Base-by-base conservation (phyloP, 768 basidiomycete species). In the Mycena sanguinolenta region DNA sequence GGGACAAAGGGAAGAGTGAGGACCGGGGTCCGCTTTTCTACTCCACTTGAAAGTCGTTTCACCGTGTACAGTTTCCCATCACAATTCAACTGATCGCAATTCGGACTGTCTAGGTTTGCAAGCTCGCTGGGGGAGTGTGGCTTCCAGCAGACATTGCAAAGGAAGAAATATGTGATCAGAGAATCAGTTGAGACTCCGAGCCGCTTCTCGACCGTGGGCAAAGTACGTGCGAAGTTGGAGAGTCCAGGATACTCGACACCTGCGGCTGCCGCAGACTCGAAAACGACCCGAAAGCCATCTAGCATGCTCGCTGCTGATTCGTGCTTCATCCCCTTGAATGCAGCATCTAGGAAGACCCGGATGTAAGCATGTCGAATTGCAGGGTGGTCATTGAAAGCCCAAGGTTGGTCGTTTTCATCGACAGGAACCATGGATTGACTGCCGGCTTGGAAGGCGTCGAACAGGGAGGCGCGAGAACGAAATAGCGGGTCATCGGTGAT, bases 301-400 rank as follows among this genome's bases (percentile, higher is more conserved):
- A 77, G 72, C 69, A 58, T 62, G 30, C 49, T 36, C 14, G 34
- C 34, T 9, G 68, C 62, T 1, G 60, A 25, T 0, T 61, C 52
- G 10, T 75, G 63, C 19, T 72, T 78, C 13, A 71, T 73, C 3
- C 69, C 60, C 28, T 77, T 36, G 52, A 77, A 77, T 4, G 72
- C 60, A 8, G 64, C 49, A 25, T 21, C 63, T 1, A 77, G 50
- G 60, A 78, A 78, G 0, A 54, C 72, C 0, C 72, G 70, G 38
- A 79, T 71, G 52, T 77, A 79, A 1, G 71, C 65, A 38, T 76
- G 61, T 1, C 76, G 73, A 9, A 79, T 69, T 2, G 67, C 59
- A 1, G 78, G 77, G 53, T 78, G 66, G 28, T 78, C 78, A 36
- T 67, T 25, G 53, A 79, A 77, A 3, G 75, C 78, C 21, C 74